Conservation (phyloP, 148 eudicot species). For the Chenopodium album region DNA sequence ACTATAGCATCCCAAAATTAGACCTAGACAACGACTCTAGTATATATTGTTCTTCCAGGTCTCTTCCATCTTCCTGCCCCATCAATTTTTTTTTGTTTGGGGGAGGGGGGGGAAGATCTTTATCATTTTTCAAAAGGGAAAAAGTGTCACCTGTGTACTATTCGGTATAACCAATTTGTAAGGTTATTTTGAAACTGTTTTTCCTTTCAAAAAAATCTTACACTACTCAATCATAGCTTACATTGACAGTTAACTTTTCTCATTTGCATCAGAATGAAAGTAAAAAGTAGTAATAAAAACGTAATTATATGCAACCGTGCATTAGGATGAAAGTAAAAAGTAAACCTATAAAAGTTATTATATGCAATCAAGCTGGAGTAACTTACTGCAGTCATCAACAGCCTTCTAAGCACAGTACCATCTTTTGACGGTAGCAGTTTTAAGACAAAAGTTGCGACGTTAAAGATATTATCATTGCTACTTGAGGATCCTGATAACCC, state of each 20-base stretch:
- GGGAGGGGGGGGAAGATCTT: too few relatives aligned
- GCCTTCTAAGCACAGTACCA: conserved; percentile 79
- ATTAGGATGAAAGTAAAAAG: neutral
- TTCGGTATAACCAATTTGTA: too few relatives aligned
- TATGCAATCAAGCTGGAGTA: conserved; percentile 11
- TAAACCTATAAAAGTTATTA: neutral
- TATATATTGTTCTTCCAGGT: neutral
- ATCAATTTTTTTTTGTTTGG: too few relatives aligned
- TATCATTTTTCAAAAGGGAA: too few relatives aligned
- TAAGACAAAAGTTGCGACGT: conserved; percentile 60
- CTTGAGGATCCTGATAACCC: conserved; percentile 33
- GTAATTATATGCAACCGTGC: too few relatives aligned
- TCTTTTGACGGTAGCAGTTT: conserved; percentile 68
- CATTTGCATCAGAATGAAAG: too few relatives aligned
- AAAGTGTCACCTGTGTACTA: too few relatives aligned
- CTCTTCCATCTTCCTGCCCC: neutral
- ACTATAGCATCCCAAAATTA: neutral
- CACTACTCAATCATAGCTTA: too few relatives aligned
- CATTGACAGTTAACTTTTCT: too few relatives aligned
- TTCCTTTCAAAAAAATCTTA: too few relatives aligned
- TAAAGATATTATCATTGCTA: conserved; percentile 36
- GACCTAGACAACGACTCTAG: neutral
- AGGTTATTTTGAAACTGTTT: too few relatives aligned
- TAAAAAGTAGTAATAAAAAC: too few relatives aligned
- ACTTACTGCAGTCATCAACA: conserved; percentile 89